Evolutionary conservation across 345 rosid species (phyloP), one percentile per base, ranked within the genome.

Genomic region (Cardamine chenopodiifolia): DNA sequence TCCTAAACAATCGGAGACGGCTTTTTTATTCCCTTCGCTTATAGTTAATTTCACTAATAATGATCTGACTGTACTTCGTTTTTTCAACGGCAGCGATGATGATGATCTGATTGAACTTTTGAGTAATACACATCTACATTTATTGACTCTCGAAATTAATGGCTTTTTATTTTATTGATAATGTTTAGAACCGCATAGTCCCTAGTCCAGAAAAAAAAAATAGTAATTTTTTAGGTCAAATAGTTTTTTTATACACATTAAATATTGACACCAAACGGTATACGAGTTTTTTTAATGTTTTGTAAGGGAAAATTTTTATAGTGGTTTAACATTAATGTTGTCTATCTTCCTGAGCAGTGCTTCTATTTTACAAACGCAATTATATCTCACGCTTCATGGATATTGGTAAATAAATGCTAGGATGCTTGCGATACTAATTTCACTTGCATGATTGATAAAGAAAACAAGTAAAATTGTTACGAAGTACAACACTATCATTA

Each of bases 251-350:
- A 6, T 29, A 40, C 19, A 44, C 48, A 1, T 44, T 2, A 15
- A 15, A 4, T 40, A 44, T 7, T 44, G 49, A n/a, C 20, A 44
- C 20, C 20, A 44, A 48, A 49, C 47, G 49, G 37, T 25, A 61
- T 35, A 62, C 50, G 50, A 61, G 58, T 19, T 35, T 32, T 26
- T 35, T 39, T 23, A n/a, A n/a, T 59, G 57, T 35, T 59, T 71
- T 19, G 8, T 25, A 49, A 71, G 13, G 26, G 37, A 60, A n/a
- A 28, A 32, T 26, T 47, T 31, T 0, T 31, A 31, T 31, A 6
- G 12, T 70, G 20, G 32, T 32, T 61, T 42, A 54, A 26, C 59
- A n/a, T 7, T 44, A 44, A 44, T 44, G 49, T n/a, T 44, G 19
- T 44, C 20, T 44, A n/a, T n/a, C 9, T 7, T 44, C 20, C 9